Evolutionary conservation across 108 stramenopile species (phyloP).

Genomic region (Ochromonas danica): DNA sequence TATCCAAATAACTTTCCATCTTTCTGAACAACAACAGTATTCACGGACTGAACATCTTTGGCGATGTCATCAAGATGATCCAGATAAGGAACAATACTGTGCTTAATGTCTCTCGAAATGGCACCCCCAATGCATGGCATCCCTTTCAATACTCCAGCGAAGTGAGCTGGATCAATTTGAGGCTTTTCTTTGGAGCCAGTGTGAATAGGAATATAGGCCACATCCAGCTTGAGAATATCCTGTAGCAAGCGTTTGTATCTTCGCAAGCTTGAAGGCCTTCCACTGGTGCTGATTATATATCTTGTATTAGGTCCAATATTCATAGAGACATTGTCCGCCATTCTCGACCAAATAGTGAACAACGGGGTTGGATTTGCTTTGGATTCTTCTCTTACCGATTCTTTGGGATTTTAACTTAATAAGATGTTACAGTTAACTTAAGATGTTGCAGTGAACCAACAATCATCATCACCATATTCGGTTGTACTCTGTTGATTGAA

Average conservation of each 20-base stretch:
- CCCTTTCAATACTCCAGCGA: neutral
- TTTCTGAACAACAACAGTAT: neutral
- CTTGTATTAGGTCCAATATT: neutral
- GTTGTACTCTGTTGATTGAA: no score
- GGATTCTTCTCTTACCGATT: no score
- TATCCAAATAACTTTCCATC: neutral
- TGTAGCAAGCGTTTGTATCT: constrained; percentile 7
- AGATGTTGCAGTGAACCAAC: no score
- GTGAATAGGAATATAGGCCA: constrained; percentile 12
- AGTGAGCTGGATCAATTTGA: neutral
- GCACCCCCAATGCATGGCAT: constrained; percentile 6
- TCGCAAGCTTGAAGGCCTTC: neutral
- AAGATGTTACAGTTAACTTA: no score
- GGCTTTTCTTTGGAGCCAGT: neutral
- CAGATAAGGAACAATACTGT: neutral
- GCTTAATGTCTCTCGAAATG: constrained; percentile 18
- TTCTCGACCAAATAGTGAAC: no score
- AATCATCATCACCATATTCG: no score
- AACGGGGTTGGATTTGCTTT: no score
- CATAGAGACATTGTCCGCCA: neutral
- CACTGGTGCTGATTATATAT: constrained; percentile 21
- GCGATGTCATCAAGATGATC: neutral
- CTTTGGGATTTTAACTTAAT: no score
- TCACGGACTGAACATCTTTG: neutral
- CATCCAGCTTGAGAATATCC: neutral